Conservation (phyloP, 192 early-diverging fungal genomes). For the Backusella westeae region DNA sequence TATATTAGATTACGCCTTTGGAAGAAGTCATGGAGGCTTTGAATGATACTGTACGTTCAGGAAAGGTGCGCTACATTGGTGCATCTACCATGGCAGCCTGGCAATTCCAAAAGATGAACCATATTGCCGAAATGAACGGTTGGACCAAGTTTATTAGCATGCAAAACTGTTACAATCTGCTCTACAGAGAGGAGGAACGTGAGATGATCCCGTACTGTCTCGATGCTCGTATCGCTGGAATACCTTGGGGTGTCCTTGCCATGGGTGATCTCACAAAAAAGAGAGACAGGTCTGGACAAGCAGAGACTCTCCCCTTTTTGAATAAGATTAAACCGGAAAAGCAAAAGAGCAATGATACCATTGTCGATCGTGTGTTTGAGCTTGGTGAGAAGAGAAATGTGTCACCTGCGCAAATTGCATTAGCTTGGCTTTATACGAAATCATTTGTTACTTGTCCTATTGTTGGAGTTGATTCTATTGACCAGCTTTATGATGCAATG, state of each 20-base stretch:
- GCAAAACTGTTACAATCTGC: slow-evolving; percentile 36
- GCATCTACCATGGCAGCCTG: slow-evolving; percentile 38
- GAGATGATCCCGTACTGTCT: slow-evolving; percentile 39
- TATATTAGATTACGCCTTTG: slow-evolving; percentile 47
- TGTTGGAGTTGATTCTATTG: not conserved
- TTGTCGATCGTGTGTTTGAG: slow-evolving; percentile 28
- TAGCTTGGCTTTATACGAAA: not conserved
- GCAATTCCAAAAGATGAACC: slow-evolving; percentile 34
- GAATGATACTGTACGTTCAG: slow-evolving; percentile 59
- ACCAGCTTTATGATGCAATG: too few relatives aligned
- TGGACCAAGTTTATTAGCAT: slow-evolving; percentile 25
- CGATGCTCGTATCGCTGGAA: slow-evolving; percentile 31
- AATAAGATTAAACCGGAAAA: not conserved
- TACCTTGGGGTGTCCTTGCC: slow-evolving; percentile 33
- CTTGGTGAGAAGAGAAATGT: not conserved
- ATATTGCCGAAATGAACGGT: slow-evolving; percentile 37
- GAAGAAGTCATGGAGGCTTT: slow-evolving; percentile 69
- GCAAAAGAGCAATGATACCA: slow-evolving; percentile 4
- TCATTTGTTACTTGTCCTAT: not conserved
- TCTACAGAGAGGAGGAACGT: slow-evolving; percentile 42
- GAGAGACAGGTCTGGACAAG: slow-evolving; percentile 3
- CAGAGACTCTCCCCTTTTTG: not conserved
- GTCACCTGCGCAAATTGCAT: not conserved
- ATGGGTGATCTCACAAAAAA: slow-evolving; percentile 24
- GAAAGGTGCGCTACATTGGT: slow-evolving; percentile 54